Conservation (phyloP, 2,329 filamentous ascomycete species). For the Aspergillus fumigatiaffinis region DNA sequence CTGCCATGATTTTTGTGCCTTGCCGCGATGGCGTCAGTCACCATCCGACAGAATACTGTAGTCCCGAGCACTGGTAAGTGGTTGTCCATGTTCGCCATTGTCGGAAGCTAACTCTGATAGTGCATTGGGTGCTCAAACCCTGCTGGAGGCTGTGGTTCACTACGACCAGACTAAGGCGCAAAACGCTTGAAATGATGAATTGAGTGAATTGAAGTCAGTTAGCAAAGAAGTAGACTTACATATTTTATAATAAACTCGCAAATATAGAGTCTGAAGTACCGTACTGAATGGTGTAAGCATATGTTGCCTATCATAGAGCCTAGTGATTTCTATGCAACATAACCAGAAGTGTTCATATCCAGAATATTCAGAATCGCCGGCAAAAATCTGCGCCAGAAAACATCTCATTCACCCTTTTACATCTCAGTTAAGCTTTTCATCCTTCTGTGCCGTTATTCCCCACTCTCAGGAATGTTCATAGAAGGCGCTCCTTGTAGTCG, state of each 20-base stretch:
- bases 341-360: neutral
- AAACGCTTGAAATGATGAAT: neutral
- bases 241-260: neutral
- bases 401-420: neutral
- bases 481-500: slow-evolving; percentile 11
- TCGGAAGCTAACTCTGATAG: slow-evolving; percentile 8
- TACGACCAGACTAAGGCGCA: slow-evolving; percentile 18
- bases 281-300: neutral
- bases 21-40: slow-evolving; percentile 57
- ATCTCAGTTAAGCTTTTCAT: neutral
- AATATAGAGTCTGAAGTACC: neutral
- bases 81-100: neutral
- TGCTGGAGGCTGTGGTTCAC: slow-evolving; percentile 46
- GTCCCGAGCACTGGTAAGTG: slow-evolving; percentile 40
- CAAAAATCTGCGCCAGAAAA: neutral
- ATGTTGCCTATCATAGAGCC: neutral
- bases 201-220: neutral
- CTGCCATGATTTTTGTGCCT: slow-evolving; percentile 62
- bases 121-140: slow-evolving; percentile 39
- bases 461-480: slow-evolving; percentile 9
- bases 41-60: slow-evolving; percentile 56
- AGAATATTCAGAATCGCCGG: neutral
- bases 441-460: neutral
- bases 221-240: neutral
- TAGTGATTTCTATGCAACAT: neutral